Evolutionary conservation across 2,329 filamentous ascomycete species (phyloP).

Genomic region (Xylogone sp.): DNA sequence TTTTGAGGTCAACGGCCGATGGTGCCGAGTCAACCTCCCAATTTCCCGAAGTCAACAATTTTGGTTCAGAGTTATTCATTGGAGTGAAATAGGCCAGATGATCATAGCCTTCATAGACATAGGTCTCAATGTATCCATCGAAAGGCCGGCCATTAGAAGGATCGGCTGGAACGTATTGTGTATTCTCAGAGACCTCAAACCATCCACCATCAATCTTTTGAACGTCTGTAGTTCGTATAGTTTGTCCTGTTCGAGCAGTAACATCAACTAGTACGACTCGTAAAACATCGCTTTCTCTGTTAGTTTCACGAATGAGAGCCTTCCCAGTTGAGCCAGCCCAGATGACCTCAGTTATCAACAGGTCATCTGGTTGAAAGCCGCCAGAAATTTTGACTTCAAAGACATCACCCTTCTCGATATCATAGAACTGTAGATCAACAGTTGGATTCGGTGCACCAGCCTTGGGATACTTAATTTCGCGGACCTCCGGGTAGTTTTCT

Average conservation of each 20-base stretch:
- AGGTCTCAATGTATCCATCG: conserved; percentile 89
- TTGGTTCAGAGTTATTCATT: conserved; percentile 74
- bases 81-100: conserved; percentile 93
- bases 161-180: conserved; percentile 82
- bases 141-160: conserved; percentile 67
- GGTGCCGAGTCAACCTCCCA: conserved; percentile 92
- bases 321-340: conserved; percentile 76
- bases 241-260: conserved; percentile 65
- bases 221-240: conserved; percentile 76
- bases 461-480: conserved; percentile 95
- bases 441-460: conserved; percentile 90
- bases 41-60: conserved; percentile 79
- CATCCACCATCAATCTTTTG: conserved; percentile 88
- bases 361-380: conserved; percentile 75
- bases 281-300: conserved; percentile 88
- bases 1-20: conserved; percentile 76
- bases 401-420: conserved; percentile 69
- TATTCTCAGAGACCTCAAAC: conserved; percentile 91
- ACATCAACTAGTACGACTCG: conserved; percentile 86
- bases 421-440: conserved; percentile 85
- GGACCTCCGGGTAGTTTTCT: conserved; percentile 86
- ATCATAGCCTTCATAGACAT: conserved; percentile 82
- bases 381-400: conserved; percentile 76
- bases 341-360: conserved; percentile 87
- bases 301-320: conserved; percentile 86